Evolutionary conservation across 1,284 basidiomycete species (phyloP), one percentile per base, ranked within the genome.

Genomic region (Microbotryum lychnidis-dioicae): DNA sequence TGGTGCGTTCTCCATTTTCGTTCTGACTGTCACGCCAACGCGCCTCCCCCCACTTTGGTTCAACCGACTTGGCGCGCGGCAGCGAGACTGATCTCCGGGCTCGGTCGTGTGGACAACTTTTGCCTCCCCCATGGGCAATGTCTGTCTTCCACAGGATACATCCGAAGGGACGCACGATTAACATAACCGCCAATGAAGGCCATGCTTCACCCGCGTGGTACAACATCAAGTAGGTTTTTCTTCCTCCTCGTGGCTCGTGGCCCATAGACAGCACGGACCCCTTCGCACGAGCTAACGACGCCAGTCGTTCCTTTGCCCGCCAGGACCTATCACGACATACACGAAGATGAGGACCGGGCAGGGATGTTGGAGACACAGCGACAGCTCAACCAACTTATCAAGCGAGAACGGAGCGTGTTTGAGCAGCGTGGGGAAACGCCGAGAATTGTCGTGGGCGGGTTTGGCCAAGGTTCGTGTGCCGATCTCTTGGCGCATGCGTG

Each of bases 381-480:
- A 29, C 60, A 67, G 51, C 33, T 65, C 10, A 67, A 65, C 54
- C 23, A 47, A 12, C 54, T 67, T 16, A 54, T 67, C 7, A 52
- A 62, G n/a, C 56, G 54, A 6, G 66, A 67, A 55, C 56, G 58
- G 20, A 50, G 47, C 5, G 42, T 31, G 20, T 47, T 67, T 50
- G 31, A 46, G 4, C 14, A 16, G 21, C 8, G 20, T 9, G 66
- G 66, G 21, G 62, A 61, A 27, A 63, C 58, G 49, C 63, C 66
- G 6, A 53, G 66, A 7, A 63, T 67, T 16, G 63, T 60, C 6
- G 16, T 65, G 3, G 48, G 56, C 48, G 66, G 66, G n/a, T 67
- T 65, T 58, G 60, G 58, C 4, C 66, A 67, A 60, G 65, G 66
- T 63, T 46, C n/a, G 37, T 42, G 12, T 16, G 12, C 12, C 37